Percentiles rank a stretch among this genome's conserved stretches.
These are phyloP conservation scores for Debaryomyces coudertii DNA, from an alignment of 1,139 yeast genomes.

Conservation along the genomic window DNA sequence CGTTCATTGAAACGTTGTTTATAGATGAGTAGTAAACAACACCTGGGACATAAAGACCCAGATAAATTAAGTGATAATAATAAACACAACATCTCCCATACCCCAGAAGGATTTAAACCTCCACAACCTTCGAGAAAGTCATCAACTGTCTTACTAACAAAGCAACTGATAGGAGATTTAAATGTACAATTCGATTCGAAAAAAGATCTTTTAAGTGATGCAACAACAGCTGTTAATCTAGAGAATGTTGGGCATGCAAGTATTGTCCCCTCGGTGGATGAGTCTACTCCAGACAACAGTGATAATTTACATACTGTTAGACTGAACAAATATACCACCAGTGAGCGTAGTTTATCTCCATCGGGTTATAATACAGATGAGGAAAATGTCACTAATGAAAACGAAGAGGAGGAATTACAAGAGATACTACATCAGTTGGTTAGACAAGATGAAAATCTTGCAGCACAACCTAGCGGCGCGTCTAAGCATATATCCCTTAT, in stretches of 20 bases:
- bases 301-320: slow-evolving; percentile 3
- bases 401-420: slow-evolving; percentile 34
- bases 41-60: background rate
- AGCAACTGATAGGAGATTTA: background rate
- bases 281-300: slow-evolving; percentile 1
- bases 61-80: background rate
- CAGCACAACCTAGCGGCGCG: background rate
- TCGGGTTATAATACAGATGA: slow-evolving; percentile 14
- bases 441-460: slow-evolving; percentile 18
- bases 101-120: background rate
- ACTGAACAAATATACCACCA: slow-evolving; percentile 7
- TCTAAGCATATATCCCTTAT: background rate
- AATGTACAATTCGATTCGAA: background rate
- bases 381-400: slow-evolving; percentile 14
- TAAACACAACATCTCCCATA: background rate
- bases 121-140: slow-evolving; percentile 6
- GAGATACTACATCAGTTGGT: slow-evolving; percentile 30
- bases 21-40: background rate
- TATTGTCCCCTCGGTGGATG: background rate
- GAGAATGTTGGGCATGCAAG: slow-evolving; percentile 19
- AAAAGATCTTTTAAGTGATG: slow-evolving; percentile 15
- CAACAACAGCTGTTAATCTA: slow-evolving; percentile 26
- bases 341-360: slow-evolving; percentile 10
- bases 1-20: background rate
- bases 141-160: slow-evolving; percentile 8